phyloP scores from a whole-genome alignment of 2,329 filamentous ascomycete genomes.

The Talaromyces sp. region DNA sequence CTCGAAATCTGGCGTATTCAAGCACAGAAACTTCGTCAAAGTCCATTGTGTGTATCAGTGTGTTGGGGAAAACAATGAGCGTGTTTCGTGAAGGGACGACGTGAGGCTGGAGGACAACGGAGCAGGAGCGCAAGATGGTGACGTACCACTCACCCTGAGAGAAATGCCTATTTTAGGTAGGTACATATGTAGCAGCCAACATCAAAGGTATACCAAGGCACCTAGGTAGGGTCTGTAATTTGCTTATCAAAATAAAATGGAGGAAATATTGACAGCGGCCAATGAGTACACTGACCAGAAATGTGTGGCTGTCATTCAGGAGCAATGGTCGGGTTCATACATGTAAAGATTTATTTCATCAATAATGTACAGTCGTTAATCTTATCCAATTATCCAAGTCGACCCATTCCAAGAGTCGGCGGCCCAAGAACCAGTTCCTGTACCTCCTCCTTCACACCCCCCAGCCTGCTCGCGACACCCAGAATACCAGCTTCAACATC shows the following conservation, averaged over 20 bases:
- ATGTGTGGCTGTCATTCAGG: background rate
- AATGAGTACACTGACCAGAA: background rate
- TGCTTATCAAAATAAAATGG: too few species aligned
- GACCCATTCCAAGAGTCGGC: constrained; percentile 30
- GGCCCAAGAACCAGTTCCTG: constrained; percentile 56
- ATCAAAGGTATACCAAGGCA: background rate
- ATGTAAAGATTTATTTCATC: background rate
- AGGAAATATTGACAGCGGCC: too few species aligned
- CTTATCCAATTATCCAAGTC: constrained; percentile 21
- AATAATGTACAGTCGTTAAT: constrained; percentile 16
- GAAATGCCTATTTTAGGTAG: too few species aligned
- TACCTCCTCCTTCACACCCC: constrained; percentile 59
- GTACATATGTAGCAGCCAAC: too few species aligned
- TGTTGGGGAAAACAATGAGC: background rate
- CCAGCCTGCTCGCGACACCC: constrained; percentile 62
- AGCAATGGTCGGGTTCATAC: background rate
- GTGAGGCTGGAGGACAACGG: background rate
- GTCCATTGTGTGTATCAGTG: background rate
- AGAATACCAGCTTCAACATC: constrained; percentile 67
- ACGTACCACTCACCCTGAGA: background rate
- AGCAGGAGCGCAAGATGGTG: background rate
- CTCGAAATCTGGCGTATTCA: constrained; percentile 50
- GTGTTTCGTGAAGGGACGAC: background rate
- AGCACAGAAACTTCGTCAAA: constrained; percentile 39
- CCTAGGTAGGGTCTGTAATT: background rate